These are phyloP conservation scores for Fusarium sp. DNA, from an alignment of 2,329 filamentous ascomycete species.

Conservation along the genomic window DNA sequence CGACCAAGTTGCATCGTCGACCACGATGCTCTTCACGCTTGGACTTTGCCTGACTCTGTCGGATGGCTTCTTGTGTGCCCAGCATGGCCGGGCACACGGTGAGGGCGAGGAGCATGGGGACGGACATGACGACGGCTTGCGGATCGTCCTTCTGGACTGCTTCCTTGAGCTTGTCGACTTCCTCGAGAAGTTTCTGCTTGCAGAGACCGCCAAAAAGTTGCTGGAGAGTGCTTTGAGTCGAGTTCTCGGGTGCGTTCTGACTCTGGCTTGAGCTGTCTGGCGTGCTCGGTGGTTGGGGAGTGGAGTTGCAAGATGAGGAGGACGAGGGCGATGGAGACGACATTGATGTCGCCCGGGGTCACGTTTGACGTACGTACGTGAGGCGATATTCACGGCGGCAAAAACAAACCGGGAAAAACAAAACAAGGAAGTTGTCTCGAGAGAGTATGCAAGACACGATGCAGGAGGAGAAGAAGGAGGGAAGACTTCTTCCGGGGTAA, in stretches of 20 bases:
- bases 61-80: slow-evolving; percentile 60
- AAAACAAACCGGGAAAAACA: slow-evolving; percentile 15
- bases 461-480: slow-evolving; percentile 6
- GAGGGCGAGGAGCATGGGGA: slow-evolving; percentile 46
- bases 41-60: slow-evolving; percentile 59
- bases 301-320: slow-evolving; percentile 29
- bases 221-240: slow-evolving; percentile 33
- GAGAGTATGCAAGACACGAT: slow-evolving; percentile 30
- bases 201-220: slow-evolving; percentile 39
- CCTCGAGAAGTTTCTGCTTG: slow-evolving; percentile 41
- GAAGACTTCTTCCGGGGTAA: slow-evolving; percentile 33
- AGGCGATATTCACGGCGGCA: slow-evolving; percentile 29
- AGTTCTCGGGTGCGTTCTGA: slow-evolving; percentile 23
- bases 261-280: neutral
- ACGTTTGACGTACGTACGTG: slow-evolving; percentile 8
- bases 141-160: slow-evolving; percentile 43
- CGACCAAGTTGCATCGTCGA: slow-evolving; percentile 60
- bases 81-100: slow-evolving; percentile 54
- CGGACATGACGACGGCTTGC: slow-evolving; percentile 44
- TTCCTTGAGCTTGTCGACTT: slow-evolving; percentile 44
- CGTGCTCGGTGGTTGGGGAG: neutral
- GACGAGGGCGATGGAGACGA: slow-evolving; percentile 31
- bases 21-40: slow-evolving; percentile 60
- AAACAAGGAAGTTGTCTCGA: slow-evolving; percentile 27
- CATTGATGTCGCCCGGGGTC: slow-evolving; percentile 36